Evolutionary conservation across 495 filamentous ascomycete species (phyloP).

Genomic region (Clavariopsis aquatica): DNA sequence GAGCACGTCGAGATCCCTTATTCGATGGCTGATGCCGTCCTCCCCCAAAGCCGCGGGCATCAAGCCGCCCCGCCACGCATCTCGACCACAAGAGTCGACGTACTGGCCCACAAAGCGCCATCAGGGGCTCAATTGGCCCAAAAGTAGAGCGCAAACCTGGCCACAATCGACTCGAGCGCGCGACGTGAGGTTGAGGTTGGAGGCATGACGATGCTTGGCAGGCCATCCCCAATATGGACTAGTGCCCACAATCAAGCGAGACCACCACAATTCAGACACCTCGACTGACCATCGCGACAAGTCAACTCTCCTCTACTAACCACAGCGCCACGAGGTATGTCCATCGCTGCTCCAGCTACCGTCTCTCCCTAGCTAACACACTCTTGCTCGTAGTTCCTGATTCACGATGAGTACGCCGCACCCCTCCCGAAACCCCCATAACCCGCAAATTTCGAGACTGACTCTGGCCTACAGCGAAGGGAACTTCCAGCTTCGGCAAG

Average conservation of each 20-base stretch:
- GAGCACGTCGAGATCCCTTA: too few species aligned
- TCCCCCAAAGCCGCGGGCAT: too few species aligned
- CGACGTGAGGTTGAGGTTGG: too few species aligned
- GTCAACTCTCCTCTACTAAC: slow-evolving; percentile 8
- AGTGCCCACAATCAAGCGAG: neutral
- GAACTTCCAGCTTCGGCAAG: slow-evolving; percentile 96
- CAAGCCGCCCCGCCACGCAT: too few species aligned
- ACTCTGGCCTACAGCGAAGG: slow-evolving; percentile 69
- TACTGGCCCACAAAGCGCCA: too few species aligned
- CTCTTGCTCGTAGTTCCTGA: slow-evolving; percentile 46
- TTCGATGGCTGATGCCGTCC: too few species aligned
- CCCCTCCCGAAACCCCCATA: slow-evolving; percentile 8
- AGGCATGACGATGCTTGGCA: slow-evolving; percentile 1
- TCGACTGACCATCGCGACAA: slow-evolving; percentile 4
- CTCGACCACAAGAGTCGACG: too few species aligned
- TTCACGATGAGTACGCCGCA: slow-evolving; percentile 61
- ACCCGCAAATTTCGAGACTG: slow-evolving; percentile 41
- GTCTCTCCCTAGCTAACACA: slow-evolving; percentile 5
- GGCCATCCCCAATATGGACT: slow-evolving; percentile 1
- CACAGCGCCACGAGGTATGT: slow-evolving; percentile 27
- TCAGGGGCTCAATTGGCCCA: too few species aligned
- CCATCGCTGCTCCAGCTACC: neutral
- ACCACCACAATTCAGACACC: neutral
- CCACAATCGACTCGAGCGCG: too few species aligned
- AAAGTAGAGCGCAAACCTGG: too few species aligned